These are phyloP conservation scores for Oryza rufipogon DNA, from an alignment of 176 grass and related monocot genomes.

Conservation along the genomic window DNA sequence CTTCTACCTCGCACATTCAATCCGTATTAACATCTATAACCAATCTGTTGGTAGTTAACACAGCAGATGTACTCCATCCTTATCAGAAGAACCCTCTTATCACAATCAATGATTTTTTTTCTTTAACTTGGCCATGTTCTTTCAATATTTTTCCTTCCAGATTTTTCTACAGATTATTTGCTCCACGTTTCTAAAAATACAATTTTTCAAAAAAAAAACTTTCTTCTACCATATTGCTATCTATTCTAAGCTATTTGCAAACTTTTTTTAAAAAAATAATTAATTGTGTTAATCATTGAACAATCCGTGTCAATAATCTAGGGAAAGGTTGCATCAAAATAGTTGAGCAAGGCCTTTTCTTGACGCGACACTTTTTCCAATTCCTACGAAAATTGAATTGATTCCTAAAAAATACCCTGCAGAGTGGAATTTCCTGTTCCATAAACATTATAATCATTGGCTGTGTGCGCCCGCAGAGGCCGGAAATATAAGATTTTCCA, in stretches of 20 bases:
- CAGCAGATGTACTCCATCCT: neutral
- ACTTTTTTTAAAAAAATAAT: no score
- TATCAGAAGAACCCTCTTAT: neutral
- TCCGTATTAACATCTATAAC: slow-evolving; percentile 3
- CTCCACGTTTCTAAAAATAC: no score
- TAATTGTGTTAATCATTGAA: no score
- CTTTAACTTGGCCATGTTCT: neutral
- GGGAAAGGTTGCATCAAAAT: slow-evolving; percentile 10
- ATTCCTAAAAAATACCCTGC: neutral
- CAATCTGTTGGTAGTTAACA: slow-evolving; percentile 2
- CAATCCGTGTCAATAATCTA: no score
- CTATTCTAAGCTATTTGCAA: no score
- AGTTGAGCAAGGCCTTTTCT: neutral
- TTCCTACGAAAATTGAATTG: neutral
- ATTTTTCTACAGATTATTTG: no score
- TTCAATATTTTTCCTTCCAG: no score
- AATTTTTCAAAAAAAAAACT: no score
- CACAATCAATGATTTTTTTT: slow-evolving; percentile 1
- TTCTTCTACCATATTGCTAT: no score
- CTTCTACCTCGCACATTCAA: slow-evolving; percentile 38
- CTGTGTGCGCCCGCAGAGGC: no score
- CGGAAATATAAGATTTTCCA: no score
- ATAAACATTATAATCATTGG: neutral
- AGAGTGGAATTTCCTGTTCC: neutral
- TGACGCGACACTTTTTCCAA: neutral